Evolutionary conservation across 768 basidiomycete genomes (phyloP), one percentile per base, ranked within the genome.

Genomic region (Rhizopogon sp.): DNA sequence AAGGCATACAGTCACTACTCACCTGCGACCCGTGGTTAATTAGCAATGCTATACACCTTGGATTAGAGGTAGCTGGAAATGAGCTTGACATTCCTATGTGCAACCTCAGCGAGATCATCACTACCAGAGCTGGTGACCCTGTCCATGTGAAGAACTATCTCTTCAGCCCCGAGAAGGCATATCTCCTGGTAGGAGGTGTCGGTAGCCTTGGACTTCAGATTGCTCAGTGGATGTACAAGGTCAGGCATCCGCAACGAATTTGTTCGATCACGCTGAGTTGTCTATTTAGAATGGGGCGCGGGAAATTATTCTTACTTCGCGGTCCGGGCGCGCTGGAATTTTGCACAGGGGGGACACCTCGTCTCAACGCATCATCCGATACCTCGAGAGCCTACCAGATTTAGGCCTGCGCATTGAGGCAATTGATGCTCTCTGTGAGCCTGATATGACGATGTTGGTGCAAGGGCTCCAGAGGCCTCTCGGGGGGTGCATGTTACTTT

Each of bases 161-260:
- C 14, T 71, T 72, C 46, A 56, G 71, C 43, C 64, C 70, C 17
- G 60, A 57, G 45, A 66, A 66, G 59, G 59, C 58, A 16, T 66
- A 66, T 53, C 37, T 66, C 11, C 55, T 66, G 11, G 55, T 66
- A 28, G 65, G 65, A 33, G 65, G 65, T 40, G 54, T 56, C 41
- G 61, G 65, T 42, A 62, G 60, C 31, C 54, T 66, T 46, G 65
- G 65, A 40, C 54, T 66, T 20, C 62, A 63, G 16, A 65, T 72
- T 13, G 60, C 70, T 5, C 60, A 68, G 29, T 72, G 70, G 70
- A 72, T 72, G 70, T 64, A 43, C 43, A 43, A 43, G 43, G 43
- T 43, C 6, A 20, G 22, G 43, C 14, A 13, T 43, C 25, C 14
- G 11, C 43, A 16, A 14, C 3, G 7, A 31, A 6, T 7, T 31